Evolutionary conservation across 2,329 filamentous ascomycete species (phyloP).

Genomic region (Zymoseptoria tritici): DNA sequence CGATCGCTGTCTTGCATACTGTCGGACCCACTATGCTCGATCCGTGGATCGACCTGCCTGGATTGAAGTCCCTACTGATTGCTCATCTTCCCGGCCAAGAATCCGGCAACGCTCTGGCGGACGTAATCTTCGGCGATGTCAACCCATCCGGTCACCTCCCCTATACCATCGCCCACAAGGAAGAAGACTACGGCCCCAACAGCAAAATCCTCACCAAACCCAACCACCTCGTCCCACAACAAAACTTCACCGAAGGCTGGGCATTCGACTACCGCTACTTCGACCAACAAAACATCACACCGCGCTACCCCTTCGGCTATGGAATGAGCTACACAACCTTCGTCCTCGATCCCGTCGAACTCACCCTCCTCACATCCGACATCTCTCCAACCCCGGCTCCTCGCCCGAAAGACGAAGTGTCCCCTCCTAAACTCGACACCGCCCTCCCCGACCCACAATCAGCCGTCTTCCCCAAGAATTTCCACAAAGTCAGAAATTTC

Average conservation of each 20-base stretch:
- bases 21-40: conserved; percentile 79
- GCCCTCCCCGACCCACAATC: conserved; percentile 49
- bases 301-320: conserved; percentile 79
- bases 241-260: conserved; percentile 74
- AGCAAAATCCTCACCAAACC: conserved; percentile 63
- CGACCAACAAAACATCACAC: conserved; percentile 65
- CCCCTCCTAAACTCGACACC: conserved; percentile 50
- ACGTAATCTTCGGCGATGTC: conserved; percentile 69
- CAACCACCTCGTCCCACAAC: conserved; percentile 65
- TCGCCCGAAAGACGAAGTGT: conserved; percentile 33
- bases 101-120: conserved; percentile 71
- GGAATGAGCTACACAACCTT: conserved; percentile 78
- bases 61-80: conserved; percentile 70
- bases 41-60: conserved; percentile 67
- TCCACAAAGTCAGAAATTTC: conserved; percentile 59
- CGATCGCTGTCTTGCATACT: conserved; percentile 79
- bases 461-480: conserved; percentile 53
- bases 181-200: conserved; percentile 68
- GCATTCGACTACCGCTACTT: conserved; percentile 89
- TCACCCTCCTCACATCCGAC: conserved; percentile 35
- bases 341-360: conserved; percentile 48
- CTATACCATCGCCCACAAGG: conserved; percentile 71
- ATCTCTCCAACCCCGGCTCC: conserved; percentile 25
- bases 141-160: conserved; percentile 78
- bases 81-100: conserved; percentile 86